Base-by-base conservation (phyloP, 2,329 filamentous ascomycete genomes). In the Clarireedia homoeocarpa region DNA sequence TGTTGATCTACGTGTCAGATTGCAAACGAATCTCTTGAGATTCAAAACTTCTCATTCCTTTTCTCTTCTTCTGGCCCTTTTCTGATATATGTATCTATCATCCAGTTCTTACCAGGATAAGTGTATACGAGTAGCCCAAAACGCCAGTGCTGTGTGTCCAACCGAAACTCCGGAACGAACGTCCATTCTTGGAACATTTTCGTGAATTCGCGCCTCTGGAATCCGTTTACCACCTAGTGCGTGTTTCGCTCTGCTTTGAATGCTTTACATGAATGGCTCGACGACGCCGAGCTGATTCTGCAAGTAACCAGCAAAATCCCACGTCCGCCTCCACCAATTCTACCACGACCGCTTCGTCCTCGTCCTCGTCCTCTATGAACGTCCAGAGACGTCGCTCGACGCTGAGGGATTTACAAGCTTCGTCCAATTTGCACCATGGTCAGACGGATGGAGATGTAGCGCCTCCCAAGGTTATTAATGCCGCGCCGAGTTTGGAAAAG, bases 401-500 rank as follows among this genome's bases (percentile, higher is more conserved):
- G 58, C 64, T 75, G 59, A 73, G 73, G 69, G 75, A 77, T 53
- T 60, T 70, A 4, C 66, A 70, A 64, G 71, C 72, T 62, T 72
- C 75, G 57, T 69, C 72, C 26, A 49, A 49, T 58, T 66, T 70
- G 64, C 44, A 46, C 23, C 44, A 46, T 20, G 20, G 20, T 44
- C 48, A 54, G 27, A 62, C 69, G 57, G 71, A 72, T 69, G 71
- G 70, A 61, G 68, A 66, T 61, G 59, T 67, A 61, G 68, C 67
- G 64, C 73, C 66, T 58, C 77, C 71, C 15, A 78, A 79, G 66
- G 74, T 79, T 56, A 80, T 80, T 67, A 78, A 80, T 66, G 77
- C 77, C 56, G 75, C 71, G 39, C 76, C 77, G 34, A 77, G 77
- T 5, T 71, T 80, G 63, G 76, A 79, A 67, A 78, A 79, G 70